Evolutionary conservation across 2,329 filamentous ascomycete species (phyloP), one percentile per base, ranked within the genome.

Genomic region (Periglandula ipomoeae): DNA sequence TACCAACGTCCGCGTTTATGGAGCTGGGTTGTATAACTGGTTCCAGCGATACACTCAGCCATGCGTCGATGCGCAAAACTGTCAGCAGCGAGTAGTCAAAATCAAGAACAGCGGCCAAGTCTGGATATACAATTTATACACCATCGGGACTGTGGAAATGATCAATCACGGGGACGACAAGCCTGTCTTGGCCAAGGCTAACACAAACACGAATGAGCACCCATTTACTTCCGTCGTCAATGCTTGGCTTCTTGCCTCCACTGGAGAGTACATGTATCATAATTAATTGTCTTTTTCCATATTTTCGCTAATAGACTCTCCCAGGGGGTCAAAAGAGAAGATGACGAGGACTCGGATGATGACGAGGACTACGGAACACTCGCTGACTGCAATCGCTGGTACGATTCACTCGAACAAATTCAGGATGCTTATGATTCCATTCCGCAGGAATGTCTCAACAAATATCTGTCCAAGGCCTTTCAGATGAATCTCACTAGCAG

Each of bases 61-160:
- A 6, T 48, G 46, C n/a, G 44, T 51, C 20, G 44, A 47, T 24
- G 15, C 22, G 10, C 40, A 49, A 20, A 27, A 44, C 5, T 62
- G 60, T 49, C 59, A 63, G 44, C 53, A 59, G 37, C 47, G 48
- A 5, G 35, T 60, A 9, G 19, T 52, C 41, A 30, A 41, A 2
- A 20, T 58, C 13, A 27, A 58, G 0, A 61, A 60, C 40, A 44
- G 47, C 23, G 38, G 50, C 8, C 54, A 55, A 47, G 44, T 58
- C 20, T 53, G 52, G 7, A 20, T 59, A 27, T 47, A 58, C 22
- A 54, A 63, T 24, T 47, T 65, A 15, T 49, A 65, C 13, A 59
- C 56, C 6, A 63, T 63, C 15, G 61, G 62, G 2, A 53, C 61
- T 22, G 57, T 58, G 44, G 10, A 45, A 19, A 24, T 62, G 59